Evolutionary conservation across 495 filamentous ascomycete genomes (phyloP).

Genomic region (Aspergillus haitiensis): DNA sequence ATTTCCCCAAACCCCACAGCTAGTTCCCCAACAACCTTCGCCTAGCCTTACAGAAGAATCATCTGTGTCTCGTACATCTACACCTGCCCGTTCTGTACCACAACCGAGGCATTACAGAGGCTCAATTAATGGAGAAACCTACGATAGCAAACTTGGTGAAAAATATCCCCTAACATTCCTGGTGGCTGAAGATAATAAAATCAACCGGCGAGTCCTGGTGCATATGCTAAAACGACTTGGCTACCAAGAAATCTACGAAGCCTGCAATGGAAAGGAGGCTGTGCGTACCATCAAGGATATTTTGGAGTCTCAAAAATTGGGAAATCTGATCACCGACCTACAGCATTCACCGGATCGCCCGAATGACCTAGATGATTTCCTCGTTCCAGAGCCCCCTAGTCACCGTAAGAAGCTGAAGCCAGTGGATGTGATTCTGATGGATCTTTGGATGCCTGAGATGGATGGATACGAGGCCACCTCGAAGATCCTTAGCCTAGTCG

Average conservation of each 20-base stretch:
- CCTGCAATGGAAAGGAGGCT: slow-evolving; percentile 71
- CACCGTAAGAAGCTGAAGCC: slow-evolving; percentile 35
- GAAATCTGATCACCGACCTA: not conserved
- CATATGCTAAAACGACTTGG: slow-evolving; percentile 71
- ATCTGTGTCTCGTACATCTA: slow-evolving; percentile 27
- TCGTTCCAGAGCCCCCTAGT: slow-evolving; percentile 19
- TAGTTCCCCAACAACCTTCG: slow-evolving; percentile 36
- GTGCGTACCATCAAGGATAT: slow-evolving; percentile 60
- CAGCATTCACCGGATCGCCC: not conserved
- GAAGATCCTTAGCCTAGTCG: slow-evolving; percentile 58
- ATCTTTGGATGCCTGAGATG: slow-evolving; percentile 85
- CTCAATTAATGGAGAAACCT: slow-evolving; percentile 30
- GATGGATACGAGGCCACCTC: slow-evolving; percentile 77
- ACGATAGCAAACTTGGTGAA: slow-evolving; percentile 51
- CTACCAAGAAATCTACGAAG: slow-evolving; percentile 64
- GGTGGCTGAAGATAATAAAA: slow-evolving; percentile 77
- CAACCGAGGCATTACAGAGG: slow-evolving; percentile 21
- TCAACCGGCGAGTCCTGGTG: slow-evolving; percentile 73
- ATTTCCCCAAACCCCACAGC: slow-evolving; percentile 24
- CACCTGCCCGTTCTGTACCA: slow-evolving; percentile 30
- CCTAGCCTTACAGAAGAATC: slow-evolving; percentile 38
- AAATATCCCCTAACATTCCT: slow-evolving; percentile 68
- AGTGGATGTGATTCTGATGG: slow-evolving; percentile 75
- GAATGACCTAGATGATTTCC: slow-evolving; percentile 9
- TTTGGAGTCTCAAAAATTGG: slow-evolving; percentile 29